Evolutionary conservation across 106 monocot species (phyloP), one percentile per base, ranked within the genome.

Genomic region (Dactylorhiza incarnata): DNA sequence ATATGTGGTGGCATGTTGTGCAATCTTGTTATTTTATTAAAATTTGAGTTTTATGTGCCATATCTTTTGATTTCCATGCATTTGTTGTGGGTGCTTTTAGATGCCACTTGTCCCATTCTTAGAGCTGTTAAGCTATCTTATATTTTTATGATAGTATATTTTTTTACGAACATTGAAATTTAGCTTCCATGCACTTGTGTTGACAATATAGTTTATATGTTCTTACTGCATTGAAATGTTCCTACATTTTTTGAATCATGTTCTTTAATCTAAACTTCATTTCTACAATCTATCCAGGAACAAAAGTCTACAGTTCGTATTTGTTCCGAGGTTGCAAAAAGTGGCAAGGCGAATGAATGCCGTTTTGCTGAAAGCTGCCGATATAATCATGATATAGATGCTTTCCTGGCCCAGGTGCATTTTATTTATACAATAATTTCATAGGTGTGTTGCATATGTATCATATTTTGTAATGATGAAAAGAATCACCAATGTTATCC

Each of bases 351-450:
- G 73, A 79, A 83, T 77, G 81, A 83, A 45, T 93, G 93, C 23
- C 72, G 25, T 9, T 97, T 81, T 79, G 84, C 84, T 62, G 77
- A 10, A 49, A 80, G 45, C 44, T 97, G 96, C 74, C 93, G 93
- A 53, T 93, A 91, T 82, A 93, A 82, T 76, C 96, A 97, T 82
- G 96, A 97, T 52, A 48, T 93, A 48, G 85, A 87, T 84, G 87
- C 87, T 25, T 97, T 83, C 69, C 54, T 97, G 44, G 82, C 81
- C 46, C 87, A 93, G 89, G 95, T 91, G 65, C 51, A 26, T 73
- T n/a, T 52, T 71, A 20, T 20, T 72, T 48, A 10, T 48, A 44
- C 23, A 48, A 48, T 37, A 37, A 37, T 37, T 25, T 26, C 23
- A 25, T 58, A 10, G 65, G 26, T 65, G 25, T 49, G 4, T 19